Base-by-base conservation (phyloP, 73 alveolate species). In the Strombidium stylifer region DNA sequence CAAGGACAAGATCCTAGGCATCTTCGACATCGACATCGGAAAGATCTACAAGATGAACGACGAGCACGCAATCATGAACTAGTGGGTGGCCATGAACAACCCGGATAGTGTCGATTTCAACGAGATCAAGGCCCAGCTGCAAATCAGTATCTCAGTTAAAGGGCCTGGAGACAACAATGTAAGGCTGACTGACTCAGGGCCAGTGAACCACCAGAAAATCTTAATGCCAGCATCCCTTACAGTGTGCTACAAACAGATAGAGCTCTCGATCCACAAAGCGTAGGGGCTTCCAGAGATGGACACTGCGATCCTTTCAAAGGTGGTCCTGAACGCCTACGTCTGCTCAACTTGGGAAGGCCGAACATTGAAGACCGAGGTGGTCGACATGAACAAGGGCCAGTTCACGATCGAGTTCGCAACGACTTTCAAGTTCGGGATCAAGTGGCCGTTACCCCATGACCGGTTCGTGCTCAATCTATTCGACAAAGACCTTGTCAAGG, bases 81-180 rank as follows among this genome's bases (percentile, higher is more conserved):
- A 83, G 40, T 93, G 99, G 97, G 58, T 93, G n/a, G 97, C 97
- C 1, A 67, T 93, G 11, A 74, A 93, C 1, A 93, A 93, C 70
- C 97, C 99, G 12, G 95, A 90, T 48, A 54, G 87, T n/a, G 69
- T 72, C 14, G 95, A 91, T 49, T 90, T 83, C 68, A 89, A 85
- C 37, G 81, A 86, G 32, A 79, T 93, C 30, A 84, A 87, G 37
- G 99, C 96, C 6, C 89, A 87, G 56, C 45, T 93, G 58, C 91
- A 91, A 62, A 48, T 93, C 27, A 78, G 96, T 8, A 84, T 93
- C 21, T 58, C 83, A 32, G 86, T 87, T 36, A 71, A 76, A 19
- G 86, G 86, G 14, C 79, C 75, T 10, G 86, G 86, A 24, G 99
- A 91, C 50, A 89, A 86, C 16, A 44, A 82, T 49, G 92, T 82